phyloP scores from a whole-genome alignment of 192 early-diverging fungal genomes.

The Entomortierella beljakovae region DNA sequence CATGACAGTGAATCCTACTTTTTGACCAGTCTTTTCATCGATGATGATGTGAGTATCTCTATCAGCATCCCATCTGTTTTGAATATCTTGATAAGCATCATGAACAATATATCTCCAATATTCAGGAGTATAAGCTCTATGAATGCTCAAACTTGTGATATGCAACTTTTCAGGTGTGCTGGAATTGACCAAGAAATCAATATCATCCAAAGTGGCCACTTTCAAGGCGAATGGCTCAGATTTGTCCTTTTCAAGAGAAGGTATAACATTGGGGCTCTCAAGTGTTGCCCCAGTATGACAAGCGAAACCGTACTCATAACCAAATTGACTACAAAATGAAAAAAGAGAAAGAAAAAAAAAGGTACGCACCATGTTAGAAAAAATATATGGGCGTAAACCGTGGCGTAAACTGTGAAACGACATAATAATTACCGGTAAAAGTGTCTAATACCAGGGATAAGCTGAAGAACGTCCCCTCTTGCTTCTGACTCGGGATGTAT shows the following conservation, averaged over 20 bases:
- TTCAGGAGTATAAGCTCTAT: constrained; percentile 1
- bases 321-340: constrained; percentile 23
- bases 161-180: constrained; percentile 3
- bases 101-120: constrained; percentile 38
- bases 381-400: not conserved
- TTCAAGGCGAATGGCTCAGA: constrained; percentile 23
- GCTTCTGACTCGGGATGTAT: constrained; percentile 41
- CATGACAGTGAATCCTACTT: constrained; percentile 21
- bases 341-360: not conserved
- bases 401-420: not conserved
- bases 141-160: not conserved
- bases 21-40: not conserved
- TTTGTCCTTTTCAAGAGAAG: constrained; percentile 9
- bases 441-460: constrained; percentile 33
- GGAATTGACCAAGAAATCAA: constrained; percentile 19
- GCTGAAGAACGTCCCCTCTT: constrained; percentile 37
- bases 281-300: not conserved
- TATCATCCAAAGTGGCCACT: constrained; percentile 1
- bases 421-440: constrained; percentile 34
- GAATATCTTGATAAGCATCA: constrained; percentile 1
- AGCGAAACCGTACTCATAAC: constrained; percentile 29
- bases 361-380: not conserved
- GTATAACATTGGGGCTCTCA: constrained; percentile 11
- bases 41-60: constrained; percentile 31
- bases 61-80: constrained; percentile 20